Percentiles rank a stretch among this genome's conserved stretches.
These are phyloP conservation scores for Tilletia caries DNA, from an alignment of 1,284 basidiomycete species.

Conservation along the genomic window DNA sequence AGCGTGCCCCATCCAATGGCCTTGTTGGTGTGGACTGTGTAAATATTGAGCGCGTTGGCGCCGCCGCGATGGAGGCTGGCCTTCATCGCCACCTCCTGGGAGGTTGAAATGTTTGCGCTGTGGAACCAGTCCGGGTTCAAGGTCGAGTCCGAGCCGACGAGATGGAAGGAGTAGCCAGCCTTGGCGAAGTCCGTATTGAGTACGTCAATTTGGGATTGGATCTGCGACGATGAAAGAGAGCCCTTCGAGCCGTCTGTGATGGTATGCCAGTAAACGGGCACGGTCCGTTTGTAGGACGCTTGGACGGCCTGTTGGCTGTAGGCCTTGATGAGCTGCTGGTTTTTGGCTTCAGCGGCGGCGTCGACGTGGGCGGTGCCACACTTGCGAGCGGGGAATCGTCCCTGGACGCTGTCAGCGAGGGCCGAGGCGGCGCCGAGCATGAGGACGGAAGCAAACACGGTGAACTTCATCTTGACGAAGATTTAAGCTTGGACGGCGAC, in stretches of 20 bases:
- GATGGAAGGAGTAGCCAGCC: conserved; percentile 58
- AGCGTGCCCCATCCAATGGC: conserved; percentile 58
- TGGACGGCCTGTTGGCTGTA: conserved; percentile 10
- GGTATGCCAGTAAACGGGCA: conserved; percentile 32
- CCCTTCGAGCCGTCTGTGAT: conserved; percentile 26
- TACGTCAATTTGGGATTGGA: conserved; percentile 56
- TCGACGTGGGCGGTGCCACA: conserved; percentile 10
- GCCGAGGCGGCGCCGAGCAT: neutral
- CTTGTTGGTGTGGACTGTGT: conserved; percentile 55
- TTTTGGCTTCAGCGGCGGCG: conserved; percentile 4
- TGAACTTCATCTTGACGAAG: conserved; percentile 3
- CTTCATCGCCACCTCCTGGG: conserved; percentile 61
- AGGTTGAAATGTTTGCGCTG: conserved; percentile 55
- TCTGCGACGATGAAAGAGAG: conserved; percentile 50
- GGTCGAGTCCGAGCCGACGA: conserved; percentile 56
- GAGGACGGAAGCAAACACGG: neutral
- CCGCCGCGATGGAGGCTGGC: conserved; percentile 57
- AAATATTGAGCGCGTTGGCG: conserved; percentile 59
- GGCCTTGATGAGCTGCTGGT: conserved; percentile 10
- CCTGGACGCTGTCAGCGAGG: no score
- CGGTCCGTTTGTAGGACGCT: conserved; percentile 22
- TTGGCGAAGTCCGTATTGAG: conserved; percentile 59
- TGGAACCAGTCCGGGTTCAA: conserved; percentile 61
- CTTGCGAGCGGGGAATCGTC: conserved; percentile 12
- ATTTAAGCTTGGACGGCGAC: neutral